Evolutionary conservation across 352 stramenopile species (phyloP).

Genomic region (Pythium pyrilobum): DNA sequence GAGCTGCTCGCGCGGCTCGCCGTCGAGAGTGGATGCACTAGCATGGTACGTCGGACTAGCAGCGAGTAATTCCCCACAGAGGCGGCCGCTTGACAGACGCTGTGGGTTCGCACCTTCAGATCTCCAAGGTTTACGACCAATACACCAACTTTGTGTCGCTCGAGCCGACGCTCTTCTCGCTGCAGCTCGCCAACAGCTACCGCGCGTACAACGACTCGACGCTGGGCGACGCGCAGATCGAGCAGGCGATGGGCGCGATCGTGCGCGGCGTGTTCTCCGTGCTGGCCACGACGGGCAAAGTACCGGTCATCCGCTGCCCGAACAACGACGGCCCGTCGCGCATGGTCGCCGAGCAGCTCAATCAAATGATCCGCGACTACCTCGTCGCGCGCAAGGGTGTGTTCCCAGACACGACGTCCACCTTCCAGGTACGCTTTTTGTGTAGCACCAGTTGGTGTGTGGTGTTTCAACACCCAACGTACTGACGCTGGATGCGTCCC

Average conservation of each 20-base stretch:
- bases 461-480: background rate
- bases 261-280: conserved; percentile 90
- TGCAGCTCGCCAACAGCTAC: conserved; percentile 93
- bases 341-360: conserved; percentile 95
- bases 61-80: too few species aligned
- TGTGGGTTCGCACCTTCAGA: too few species aligned
- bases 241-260: conserved; percentile 67
- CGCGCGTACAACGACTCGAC: conserved; percentile 90
- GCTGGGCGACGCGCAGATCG: conserved; percentile 71
- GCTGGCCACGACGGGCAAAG: conserved; percentile 87
- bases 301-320: conserved; percentile 95
- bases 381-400: conserved; percentile 61
- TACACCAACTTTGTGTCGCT: conserved; percentile 97
- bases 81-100: too few species aligned
- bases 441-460: conserved; percentile 20
- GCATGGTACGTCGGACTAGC: conserved; percentile 37
- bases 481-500: background rate
- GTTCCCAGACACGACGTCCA: conserved; percentile 51
- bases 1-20: conserved; percentile 82
- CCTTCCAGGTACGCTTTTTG: conserved; percentile 36
- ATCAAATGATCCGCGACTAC: conserved; percentile 69
- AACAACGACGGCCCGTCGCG: conserved; percentile 91
- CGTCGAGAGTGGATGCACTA: conserved; percentile 71
- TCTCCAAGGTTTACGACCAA: conserved; percentile 96
- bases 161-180: conserved; percentile 92